Evolutionary conservation across 768 basidiomycete genomes (phyloP), one percentile per base, ranked within the genome.

Genomic region (Leccinum fibrillosum): DNA sequence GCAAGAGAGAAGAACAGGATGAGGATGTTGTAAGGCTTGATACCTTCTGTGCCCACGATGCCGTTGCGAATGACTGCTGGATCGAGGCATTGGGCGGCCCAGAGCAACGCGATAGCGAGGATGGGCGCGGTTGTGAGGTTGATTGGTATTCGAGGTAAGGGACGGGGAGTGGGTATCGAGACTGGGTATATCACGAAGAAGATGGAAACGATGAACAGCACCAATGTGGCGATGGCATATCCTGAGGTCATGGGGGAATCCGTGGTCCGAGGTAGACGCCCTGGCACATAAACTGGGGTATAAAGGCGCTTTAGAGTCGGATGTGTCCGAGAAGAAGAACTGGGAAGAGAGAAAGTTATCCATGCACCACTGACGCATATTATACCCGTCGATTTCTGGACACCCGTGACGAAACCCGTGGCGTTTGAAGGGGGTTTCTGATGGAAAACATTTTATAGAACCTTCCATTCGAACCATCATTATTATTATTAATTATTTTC

Each of bases 1-100:
- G 94, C 93, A 51, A 97, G 78, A 3, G 90, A 92, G 64, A 93
- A 86, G 75, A 98, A 98, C 1, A 98, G 76, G 25, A 92, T 91
- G 71, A 98, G 83, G 62, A 98, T 94, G 69, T 97, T 92, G 67
- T 94, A 91, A 0, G 95, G 95, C 63, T 89, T 84, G 25, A 98
- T 82, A 4, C 88, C 88, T 58, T 87, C 86, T 0, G 80, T 78
- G 6, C 89, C 89, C 11, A 95, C 84, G 53, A 96, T 92, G 1
- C 95, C 95, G 58, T 82, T 74, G 15, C 86, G 80, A 39, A 96
- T 80, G 10, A 80, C 83, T 0, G 61, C 28, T 0, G 68, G 56
- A 54, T 77, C 65, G 39, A 85, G 64, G 59, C 83, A 85, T 62
- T 83, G 81, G 0, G 82, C 69, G 2, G 83, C 82, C 83, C 82